Evolutionary conservation across 768 basidiomycete genomes (phyloP), one percentile per base, ranked within the genome.

Genomic region (Mycena kentingensis): DNA sequence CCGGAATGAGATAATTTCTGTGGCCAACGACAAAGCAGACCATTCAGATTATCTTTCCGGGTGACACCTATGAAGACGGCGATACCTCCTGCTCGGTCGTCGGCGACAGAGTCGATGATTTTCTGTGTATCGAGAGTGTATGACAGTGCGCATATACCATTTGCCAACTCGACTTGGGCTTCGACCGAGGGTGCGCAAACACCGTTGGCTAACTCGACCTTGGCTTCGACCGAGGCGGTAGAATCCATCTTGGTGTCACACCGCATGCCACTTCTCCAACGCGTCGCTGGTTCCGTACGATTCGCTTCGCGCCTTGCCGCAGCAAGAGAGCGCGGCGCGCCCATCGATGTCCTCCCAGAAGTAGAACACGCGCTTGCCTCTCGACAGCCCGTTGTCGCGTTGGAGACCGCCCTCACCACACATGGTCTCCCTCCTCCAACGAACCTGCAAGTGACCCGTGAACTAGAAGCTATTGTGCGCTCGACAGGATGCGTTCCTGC

Each of bases 391-490:
- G 76, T 98, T 38, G 93, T 98, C 11, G 94, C 95, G 12, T 81
- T 98, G 11, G 96, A 98, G 67, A 91, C 89, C 2, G 87, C 96
- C 1, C 81, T 98, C 47, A 84, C 97, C 53, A 94, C 94, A 1
- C 93, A 98, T 75, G 96, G 93, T 18, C 83, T 96, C 73, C 91
- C 93, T 0, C 83, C 83, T 58, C 93, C 93, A 0, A 76, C 77
- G 31, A 95, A 93, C 63, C 66, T 87, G 5, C 75, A 85, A 24
- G 84, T 88, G 21, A 85, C 92, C 0, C 71, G 73, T 27, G 84
- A 84, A 5, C 76, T 96, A 18, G 92, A 93, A 67, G 65, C 63
- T 6, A 85, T 88, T 43, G 85, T 96, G 26, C 78, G 93, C 53
- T 77, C 78, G 2, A 81, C 82, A 27, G 88, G 89, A 3, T 83